A percentile compares a stretch with the other conserved stretches of the same genome.
Evolutionary conservation across 2,329 filamentous ascomycete genomes (phyloP).

Genomic region (Venturia nashicola): DNA sequence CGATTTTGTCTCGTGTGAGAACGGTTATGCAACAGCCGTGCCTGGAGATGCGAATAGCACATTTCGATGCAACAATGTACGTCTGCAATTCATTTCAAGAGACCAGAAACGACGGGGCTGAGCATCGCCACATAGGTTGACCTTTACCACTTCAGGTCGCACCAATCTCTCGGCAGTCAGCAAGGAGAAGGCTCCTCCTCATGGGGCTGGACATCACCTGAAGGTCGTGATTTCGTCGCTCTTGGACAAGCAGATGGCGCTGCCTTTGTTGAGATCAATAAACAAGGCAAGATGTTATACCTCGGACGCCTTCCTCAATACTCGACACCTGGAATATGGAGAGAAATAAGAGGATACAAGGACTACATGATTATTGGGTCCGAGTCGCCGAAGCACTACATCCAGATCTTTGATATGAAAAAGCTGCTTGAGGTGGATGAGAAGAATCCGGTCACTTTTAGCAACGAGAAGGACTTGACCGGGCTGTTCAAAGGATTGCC

Average conservation of each 20-base stretch:
- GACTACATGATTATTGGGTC: constrained; percentile 31
- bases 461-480: constrained; percentile 29
- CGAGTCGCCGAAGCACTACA: constrained; percentile 39
- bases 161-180: constrained; percentile 39
- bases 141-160: constrained; percentile 43
- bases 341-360: constrained; percentile 37
- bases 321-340: constrained; percentile 35
- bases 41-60: constrained; percentile 22
- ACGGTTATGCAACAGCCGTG: constrained; percentile 24
- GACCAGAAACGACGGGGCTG: not conserved
- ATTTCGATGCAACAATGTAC: constrained; percentile 26
- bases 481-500: constrained; percentile 28
- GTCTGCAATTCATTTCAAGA: not conserved
- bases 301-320: constrained; percentile 40
- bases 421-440: constrained; percentile 28
- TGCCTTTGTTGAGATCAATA: constrained; percentile 40
- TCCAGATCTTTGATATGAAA: constrained; percentile 52
- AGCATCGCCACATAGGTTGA: constrained; percentile 27
- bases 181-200: constrained; percentile 32
- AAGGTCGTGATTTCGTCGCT: constrained; percentile 42
- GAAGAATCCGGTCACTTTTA: constrained; percentile 28
- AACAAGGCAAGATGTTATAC: constrained; percentile 38
- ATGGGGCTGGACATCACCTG: constrained; percentile 43
- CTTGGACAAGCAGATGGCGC: constrained; percentile 43
- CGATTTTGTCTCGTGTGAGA: constrained; percentile 16